Evolutionary conservation across 169 alveolate genomes (phyloP).

Genomic region (Cyclospora cayetanensis): DNA sequence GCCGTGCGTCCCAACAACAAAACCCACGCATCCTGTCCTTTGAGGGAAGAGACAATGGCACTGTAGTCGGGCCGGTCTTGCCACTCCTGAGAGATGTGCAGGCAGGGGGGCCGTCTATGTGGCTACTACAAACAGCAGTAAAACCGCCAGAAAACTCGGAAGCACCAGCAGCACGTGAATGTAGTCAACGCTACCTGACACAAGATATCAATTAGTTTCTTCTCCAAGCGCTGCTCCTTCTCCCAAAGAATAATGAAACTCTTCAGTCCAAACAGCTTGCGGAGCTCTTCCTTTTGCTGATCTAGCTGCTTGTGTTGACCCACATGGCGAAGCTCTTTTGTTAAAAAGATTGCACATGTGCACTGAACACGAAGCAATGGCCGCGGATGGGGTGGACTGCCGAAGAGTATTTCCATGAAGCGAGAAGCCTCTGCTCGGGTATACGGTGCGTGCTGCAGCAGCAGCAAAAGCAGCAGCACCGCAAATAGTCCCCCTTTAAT

Average conservation of each 20-base stretch:
- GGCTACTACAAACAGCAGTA: no score
- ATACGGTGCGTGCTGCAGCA: constrained; percentile 57
- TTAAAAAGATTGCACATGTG: constrained; percentile 9
- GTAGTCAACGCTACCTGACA: constrained; percentile 23
- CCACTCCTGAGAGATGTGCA: constrained; percentile 26
- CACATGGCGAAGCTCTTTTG: neutral
- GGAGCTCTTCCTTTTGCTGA: constrained; percentile 26
- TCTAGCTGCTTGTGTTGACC: neutral
- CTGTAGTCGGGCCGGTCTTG: constrained; percentile 42
- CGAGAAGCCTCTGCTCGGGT: constrained; percentile 46
- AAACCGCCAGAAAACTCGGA: no score
- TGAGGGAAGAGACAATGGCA: neutral
- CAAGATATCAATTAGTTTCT: neutral
- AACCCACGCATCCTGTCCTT: constrained; percentile 44
- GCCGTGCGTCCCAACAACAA: constrained; percentile 11
- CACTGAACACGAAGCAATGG: constrained; percentile 39
- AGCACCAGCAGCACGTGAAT: neutral
- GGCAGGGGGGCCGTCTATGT: no score
- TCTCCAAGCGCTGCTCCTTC: neutral
- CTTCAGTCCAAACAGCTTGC: neutral
- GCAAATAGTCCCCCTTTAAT: no score
- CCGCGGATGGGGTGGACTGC: constrained; percentile 36
- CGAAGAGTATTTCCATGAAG: constrained; percentile 22
- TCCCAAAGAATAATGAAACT: constrained; percentile 40
- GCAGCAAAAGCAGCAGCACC: neutral